Base-by-base conservation (phyloP, 345 rosid species). In the Xanthoceras sorbifolium region DNA sequence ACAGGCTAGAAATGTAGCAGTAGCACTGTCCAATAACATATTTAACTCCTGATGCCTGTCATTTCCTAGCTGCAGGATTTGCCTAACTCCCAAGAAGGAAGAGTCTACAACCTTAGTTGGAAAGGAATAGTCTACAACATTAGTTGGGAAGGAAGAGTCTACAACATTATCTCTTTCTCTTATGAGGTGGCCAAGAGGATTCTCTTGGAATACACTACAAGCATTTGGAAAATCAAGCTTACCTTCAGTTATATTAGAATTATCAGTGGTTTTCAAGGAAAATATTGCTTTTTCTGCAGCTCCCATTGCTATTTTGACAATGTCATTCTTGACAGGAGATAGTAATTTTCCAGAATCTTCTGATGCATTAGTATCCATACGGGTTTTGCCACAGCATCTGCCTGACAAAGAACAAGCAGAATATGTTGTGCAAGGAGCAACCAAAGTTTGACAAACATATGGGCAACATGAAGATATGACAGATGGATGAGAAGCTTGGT, bases 261-360 rank as follows among this genome's bases (percentile, higher is more conserved):
- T 77, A 23, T 22, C 32, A 42, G 78, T 57, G 70, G 72, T 22
- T 54, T 81, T 86, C 76, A 80, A 44, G 38, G 90, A 89, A 44
- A 88, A 86, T 48, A 90, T 60, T 40, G 92, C 94, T 83, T 67
- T 86, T 81, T 79, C 84, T 3, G 87, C 88, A 77, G 90, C 91
- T 79, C 79, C 89, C 76, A 90, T 82, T 23, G 86, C 92, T 50
- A 76, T 87, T 76, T 85, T 81, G n/a, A 80, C 74, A 77, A 90
- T 66, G 69, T 80, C 84, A 38, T 15, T 73, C 46, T 78, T 81
- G 4, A 71, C 32, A 2, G 52, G 25, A 20, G 83, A 46, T 6
- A 9, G 15, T 44, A 71, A 31, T 15, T 81, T 67, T 74, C 69
- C 81, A 40, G 72, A 71, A 73, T 26, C 44, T 25, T 10, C 23